These are phyloP conservation scores for Talaromyces thailandensis DNA, from an alignment of 495 filamentous ascomycete species.

Conservation along the genomic window DNA sequence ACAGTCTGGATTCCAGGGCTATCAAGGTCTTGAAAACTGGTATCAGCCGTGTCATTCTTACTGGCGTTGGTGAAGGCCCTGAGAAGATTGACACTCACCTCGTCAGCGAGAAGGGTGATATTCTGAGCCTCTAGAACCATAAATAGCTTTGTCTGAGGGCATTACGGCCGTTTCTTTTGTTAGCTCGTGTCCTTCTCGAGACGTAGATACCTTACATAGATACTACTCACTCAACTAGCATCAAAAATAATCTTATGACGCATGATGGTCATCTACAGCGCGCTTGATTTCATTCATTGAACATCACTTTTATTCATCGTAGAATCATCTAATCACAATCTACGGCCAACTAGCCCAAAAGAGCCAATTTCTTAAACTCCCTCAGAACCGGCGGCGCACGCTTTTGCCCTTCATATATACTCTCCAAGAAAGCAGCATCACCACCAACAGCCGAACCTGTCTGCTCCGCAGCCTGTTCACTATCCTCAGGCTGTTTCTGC, in stretches of 20 bases:
- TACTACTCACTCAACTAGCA: neutral
- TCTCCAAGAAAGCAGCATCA: constrained; percentile 32
- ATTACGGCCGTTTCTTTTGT: constrained; percentile 9
- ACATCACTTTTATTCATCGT: neutral
- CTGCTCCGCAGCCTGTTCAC: constrained; percentile 12
- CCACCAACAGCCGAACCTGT: constrained; percentile 22
- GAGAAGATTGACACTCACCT: constrained; percentile 68
- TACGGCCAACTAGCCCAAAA: constrained; percentile 43
- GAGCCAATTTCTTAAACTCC: constrained; percentile 41
- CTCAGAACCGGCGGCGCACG: constrained; percentile 35
- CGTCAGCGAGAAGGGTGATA: constrained; percentile 60
- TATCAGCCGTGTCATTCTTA: constrained; percentile 81
- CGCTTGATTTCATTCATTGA: neutral
- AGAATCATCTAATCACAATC: neutral
- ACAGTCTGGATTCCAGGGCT: constrained; percentile 45
- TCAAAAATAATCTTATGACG: neutral
- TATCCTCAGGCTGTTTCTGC: constrained; percentile 9
- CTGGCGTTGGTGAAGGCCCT: constrained; percentile 85
- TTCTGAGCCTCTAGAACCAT: constrained; percentile 20
- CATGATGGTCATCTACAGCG: neutral
- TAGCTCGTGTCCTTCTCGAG: neutral
- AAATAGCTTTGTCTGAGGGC: neutral
- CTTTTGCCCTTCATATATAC: constrained; percentile 18
- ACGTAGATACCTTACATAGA: neutral
- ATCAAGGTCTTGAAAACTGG: constrained; percentile 61